Evolutionary conservation across 169 alveolate genomes (phyloP), one percentile per base, ranked within the genome.

Genomic region (Cryptosporidium baileyi): DNA sequence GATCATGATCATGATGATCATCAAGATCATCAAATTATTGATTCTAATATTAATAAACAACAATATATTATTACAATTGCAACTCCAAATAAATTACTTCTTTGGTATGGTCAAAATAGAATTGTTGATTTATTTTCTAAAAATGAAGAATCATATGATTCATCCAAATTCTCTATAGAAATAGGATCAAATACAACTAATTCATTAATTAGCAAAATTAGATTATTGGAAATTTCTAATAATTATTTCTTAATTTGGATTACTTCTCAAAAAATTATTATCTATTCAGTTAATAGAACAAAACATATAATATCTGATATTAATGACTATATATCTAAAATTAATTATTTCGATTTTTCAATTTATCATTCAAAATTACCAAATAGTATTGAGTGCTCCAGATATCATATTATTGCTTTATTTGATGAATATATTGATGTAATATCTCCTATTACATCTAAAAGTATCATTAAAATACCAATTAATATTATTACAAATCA

Each of bases 51-150:
- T 28, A 38, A 47, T 36, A 74, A 26, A 41, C n/a, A n/a, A 8
- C 67, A 51, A n/a, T 74, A 54, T 54, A 60, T 41, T 7, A 41
- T 74, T 11, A 32, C 60, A 13, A 67, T 74, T 1, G 32, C 85
- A n/a, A 74, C 85, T 32, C 67, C 65, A 41, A 74, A 47, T 0
- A 74, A 41, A 41, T 24, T 74, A 19, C 85, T 74, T 74, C 19
- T 74, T 24, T 74, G 85, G 85, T 28, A 57, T 43, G 85, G 85
- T 19, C 67, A 74, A 11, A 74, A 41, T 36, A 52, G 85, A n/a
- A 74, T 74, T 4, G 36, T 74, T 9, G 85, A 74, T 40, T 57
- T 74, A 19, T 74, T 74, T 40, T 32, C 54, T 17, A 74, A 40
- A n/a, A 74, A 30, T 52, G 85, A 74, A 11, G 67, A 54, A 2